Evolutionary conservation across 2,329 filamentous ascomycete species (phyloP).

Genomic region (Monosporascus cannonballus): DNA sequence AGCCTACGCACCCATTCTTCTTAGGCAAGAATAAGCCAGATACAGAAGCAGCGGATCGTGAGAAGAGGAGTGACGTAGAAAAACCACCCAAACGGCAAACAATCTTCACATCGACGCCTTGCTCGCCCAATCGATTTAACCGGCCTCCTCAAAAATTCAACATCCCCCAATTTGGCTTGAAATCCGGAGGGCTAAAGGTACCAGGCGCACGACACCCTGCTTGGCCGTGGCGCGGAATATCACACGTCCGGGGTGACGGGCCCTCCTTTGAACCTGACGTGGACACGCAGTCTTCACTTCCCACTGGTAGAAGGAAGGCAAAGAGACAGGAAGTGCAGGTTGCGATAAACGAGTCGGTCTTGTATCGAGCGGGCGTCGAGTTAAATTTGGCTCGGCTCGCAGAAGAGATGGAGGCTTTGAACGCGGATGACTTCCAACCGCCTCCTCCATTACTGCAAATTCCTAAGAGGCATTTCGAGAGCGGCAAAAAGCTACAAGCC

Average conservation of each 20-base stretch:
- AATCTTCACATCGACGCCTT: slow-evolving; percentile 48
- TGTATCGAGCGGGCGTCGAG: slow-evolving; percentile 28
- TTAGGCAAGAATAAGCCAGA: slow-evolving; percentile 41
- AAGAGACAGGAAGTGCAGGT: slow-evolving; percentile 42
- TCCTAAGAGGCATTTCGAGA: slow-evolving; percentile 52
- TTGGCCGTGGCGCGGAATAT: slow-evolving; percentile 64
- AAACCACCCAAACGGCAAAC: slow-evolving; percentile 28
- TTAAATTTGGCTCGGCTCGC: slow-evolving; percentile 32
- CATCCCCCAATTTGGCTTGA: slow-evolving; percentile 38
- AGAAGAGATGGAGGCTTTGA: slow-evolving; percentile 27
- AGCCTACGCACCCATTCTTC: slow-evolving; percentile 59
- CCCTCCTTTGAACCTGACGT: background rate
- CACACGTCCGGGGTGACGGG: slow-evolving; percentile 52
- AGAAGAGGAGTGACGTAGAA: slow-evolving; percentile 19
- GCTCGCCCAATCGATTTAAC: slow-evolving; percentile 40
- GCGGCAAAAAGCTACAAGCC: slow-evolving; percentile 46
- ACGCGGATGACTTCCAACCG: slow-evolving; percentile 35
- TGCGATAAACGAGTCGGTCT: slow-evolving; percentile 35
- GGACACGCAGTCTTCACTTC: background rate
- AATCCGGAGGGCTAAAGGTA: slow-evolving; percentile 47
- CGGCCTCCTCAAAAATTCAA: slow-evolving; percentile 23
- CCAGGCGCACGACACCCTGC: slow-evolving; percentile 59
- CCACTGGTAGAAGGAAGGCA: slow-evolving; percentile 34
- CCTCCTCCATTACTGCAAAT: slow-evolving; percentile 45
- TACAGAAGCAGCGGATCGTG: slow-evolving; percentile 10